Conservation (phyloP, 306 rosid genomes). For the Cucumis cinereus region DNA sequence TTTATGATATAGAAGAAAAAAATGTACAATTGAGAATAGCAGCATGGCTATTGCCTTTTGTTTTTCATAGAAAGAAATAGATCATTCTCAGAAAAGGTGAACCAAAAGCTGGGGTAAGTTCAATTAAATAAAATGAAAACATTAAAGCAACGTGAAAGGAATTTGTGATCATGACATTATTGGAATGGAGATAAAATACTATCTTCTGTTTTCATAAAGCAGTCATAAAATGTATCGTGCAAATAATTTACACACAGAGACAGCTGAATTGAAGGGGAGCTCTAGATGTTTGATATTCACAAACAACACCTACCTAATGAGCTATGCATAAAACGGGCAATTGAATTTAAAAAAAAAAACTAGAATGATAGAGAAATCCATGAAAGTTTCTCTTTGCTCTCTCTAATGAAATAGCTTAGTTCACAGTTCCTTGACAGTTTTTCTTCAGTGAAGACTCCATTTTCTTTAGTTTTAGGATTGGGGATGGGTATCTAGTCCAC, state of each 20-base stretch:
- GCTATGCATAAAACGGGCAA: not conserved
- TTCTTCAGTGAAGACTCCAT: not conserved
- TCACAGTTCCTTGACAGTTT: not conserved
- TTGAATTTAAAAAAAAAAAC: not conserved
- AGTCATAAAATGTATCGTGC: not conserved
- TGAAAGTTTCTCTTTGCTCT: not conserved
- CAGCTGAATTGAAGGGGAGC: not conserved
- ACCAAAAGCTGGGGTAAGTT: not conserved
- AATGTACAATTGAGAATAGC: not conserved
- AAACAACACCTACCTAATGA: not conserved
- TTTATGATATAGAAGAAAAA: not conserved
- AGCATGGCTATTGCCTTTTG: not conserved
- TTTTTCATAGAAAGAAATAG: not conserved
- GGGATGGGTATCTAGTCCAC: not conserved
- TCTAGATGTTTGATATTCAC: not conserved
- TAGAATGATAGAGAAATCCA: not conserved
- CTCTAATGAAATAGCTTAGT: not conserved
- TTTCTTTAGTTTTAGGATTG: not conserved
- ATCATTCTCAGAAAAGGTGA: not conserved
- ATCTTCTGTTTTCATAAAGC: not conserved
- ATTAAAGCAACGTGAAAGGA: not conserved
- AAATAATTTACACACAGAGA: not conserved
- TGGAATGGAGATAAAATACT: not conserved
- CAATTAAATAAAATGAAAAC: not conserved
- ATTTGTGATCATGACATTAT: not conserved